Evolutionary conservation across 2,329 filamentous ascomycete genomes (phyloP), one percentile per base, ranked within the genome.

Genomic region (Fusarium palustre): DNA sequence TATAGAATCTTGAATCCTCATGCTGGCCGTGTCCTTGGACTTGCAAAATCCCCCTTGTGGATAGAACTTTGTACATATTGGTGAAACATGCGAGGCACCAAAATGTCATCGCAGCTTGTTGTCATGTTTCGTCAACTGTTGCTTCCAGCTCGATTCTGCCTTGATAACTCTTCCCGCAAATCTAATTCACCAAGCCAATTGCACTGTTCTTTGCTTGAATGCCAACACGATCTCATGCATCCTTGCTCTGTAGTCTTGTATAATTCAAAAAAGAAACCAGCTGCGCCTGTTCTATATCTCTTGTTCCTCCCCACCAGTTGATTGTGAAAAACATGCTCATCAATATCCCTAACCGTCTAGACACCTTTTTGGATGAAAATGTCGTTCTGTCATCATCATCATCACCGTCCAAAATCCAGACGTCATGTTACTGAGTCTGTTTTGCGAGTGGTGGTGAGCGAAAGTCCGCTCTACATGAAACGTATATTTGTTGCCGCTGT

Each of bases 401-500:
- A 65, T 71, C 58, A 67, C 66, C 55, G 53, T 69, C 48, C 18
- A 38, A 56, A 57, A 57, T 24, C 28, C 48, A 54, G 36, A 24
- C 54, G 38, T 47, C 38, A 22, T 48, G 45, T 36, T 59, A 43
- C 55, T 31, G 46, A 38, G 42, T 41, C 41, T n/a, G 60, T 16
- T 45, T 49, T 36, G 46, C 41, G 46, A 52, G 24, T 55, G 54
- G 62, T 64, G 62, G 47, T 61, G 67, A 71, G 68, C 72, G 55
- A 59, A 62, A 47, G 64, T 41, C 48, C 59, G 72, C 66, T 69
- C 65, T 46, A 45, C 56, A 55, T 68, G 70, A 73, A 75, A 75
- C 72, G 73, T 75, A 73, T 75, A 63, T 69, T 48, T 67, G 66
- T 70, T 65, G 61, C 58, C 61, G 65, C 56, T 73, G 50, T 61